A percentile compares a stretch with the other conserved stretches of the same genome.
Conservation (phyloP, 2,329 filamentous ascomycete genomes). For the Beauveria sp. region DNA sequence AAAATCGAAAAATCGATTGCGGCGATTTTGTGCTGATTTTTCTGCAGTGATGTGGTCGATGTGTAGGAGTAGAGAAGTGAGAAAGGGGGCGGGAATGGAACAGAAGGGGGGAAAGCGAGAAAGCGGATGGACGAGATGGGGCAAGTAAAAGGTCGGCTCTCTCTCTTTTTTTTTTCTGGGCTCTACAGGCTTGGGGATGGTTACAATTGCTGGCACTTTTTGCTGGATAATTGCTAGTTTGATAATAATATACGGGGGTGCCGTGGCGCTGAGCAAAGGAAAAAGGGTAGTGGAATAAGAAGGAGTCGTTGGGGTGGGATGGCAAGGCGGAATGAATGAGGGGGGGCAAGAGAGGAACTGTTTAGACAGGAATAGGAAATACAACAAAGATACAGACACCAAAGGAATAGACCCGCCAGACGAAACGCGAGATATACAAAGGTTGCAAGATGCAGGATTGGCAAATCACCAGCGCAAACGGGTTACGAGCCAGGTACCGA, state of each 20-base stretch:
- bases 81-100: constrained; percentile 7
- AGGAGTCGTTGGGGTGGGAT: constrained; percentile 1
- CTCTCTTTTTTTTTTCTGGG: constrained; percentile 9
- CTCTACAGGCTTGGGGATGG: constrained; percentile 18
- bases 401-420: neutral
- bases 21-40: constrained; percentile 23
- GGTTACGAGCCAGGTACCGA: constrained; percentile 2
- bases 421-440: constrained; percentile 4
- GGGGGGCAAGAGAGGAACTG: neutral
- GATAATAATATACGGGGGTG: constrained; percentile 10
- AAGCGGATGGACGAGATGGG: constrained; percentile 10
- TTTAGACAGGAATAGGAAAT: constrained; percentile 7
- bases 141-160: neutral
- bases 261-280: neutral
- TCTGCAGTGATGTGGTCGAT: constrained; percentile 20
- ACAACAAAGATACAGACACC: constrained; percentile 10
- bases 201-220: constrained; percentile 16
- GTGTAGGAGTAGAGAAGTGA: constrained; percentile 19
- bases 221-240: constrained; percentile 11
- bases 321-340: neutral
- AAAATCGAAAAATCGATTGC: constrained; percentile 25
- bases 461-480: neutral
- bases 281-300: neutral
- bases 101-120: constrained; percentile 11
- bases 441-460: neutral